Evolutionary conservation across 345 rosid genomes (phyloP).

Genomic region (Erodium maritimum): DNA sequence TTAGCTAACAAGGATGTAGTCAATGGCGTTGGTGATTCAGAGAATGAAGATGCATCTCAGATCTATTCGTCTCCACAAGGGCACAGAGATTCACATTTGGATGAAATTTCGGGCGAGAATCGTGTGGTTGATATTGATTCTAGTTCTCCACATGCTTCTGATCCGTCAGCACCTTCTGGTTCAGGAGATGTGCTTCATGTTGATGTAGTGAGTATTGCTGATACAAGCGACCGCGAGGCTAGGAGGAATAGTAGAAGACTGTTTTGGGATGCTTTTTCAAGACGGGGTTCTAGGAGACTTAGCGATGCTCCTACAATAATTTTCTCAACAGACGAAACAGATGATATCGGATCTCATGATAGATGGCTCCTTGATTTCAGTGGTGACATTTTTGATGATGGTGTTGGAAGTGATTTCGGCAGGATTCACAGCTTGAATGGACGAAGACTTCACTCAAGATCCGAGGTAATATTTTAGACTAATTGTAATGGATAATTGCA

Average conservation of each 20-base stretch:
- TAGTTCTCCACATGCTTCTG: slow-evolving; percentile 20
- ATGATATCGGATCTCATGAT: slow-evolving; percentile 29
- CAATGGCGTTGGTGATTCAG: slow-evolving; percentile 33
- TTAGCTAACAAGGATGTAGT: slow-evolving; percentile 39
- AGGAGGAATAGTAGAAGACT: slow-evolving; percentile 42
- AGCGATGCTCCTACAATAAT: slow-evolving; percentile 28
- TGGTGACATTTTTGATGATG: slow-evolving; percentile 29
- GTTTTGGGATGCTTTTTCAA: slow-evolving; percentile 51
- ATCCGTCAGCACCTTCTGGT: slow-evolving; percentile 31
- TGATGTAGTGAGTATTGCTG: slow-evolving; percentile 40
- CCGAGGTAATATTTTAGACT: slow-evolving; percentile 35
- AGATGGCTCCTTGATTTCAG: slow-evolving; percentile 50
- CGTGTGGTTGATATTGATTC: slow-evolving; percentile 15
- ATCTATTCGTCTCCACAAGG: slow-evolving; percentile 18
- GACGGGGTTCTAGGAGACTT: slow-evolving; percentile 34
- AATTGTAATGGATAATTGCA: too few relatives aligned
- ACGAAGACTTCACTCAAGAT: slow-evolving; percentile 42
- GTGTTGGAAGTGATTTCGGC: slow-evolving; percentile 31
- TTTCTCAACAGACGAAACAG: slow-evolving; percentile 32
- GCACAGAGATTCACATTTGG: slow-evolving; percentile 19
- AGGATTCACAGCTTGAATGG: slow-evolving; percentile 38
- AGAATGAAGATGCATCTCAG: slow-evolving; percentile 22
- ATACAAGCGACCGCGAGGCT: slow-evolving; percentile 25
- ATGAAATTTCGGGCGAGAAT: slow-evolving; percentile 17
- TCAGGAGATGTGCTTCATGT: slow-evolving; percentile 30